Evolutionary conservation across 768 basidiomycete species (phyloP).

Genomic region (Phanerodontia chrysosporium): DNA sequence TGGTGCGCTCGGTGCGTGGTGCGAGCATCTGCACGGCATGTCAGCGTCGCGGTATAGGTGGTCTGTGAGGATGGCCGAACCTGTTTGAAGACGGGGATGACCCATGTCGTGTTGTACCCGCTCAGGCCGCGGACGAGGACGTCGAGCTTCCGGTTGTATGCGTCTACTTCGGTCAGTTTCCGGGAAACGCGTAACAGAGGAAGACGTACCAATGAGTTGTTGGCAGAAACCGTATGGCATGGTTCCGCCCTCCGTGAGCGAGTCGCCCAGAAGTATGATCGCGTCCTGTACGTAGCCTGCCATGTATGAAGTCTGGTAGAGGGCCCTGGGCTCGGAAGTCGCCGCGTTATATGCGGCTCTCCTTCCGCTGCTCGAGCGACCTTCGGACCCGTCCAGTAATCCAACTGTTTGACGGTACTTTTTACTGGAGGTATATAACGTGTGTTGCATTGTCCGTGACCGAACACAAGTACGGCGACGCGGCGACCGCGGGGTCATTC

Average conservation of each 20-base stretch:
- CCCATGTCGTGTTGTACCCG: constrained; percentile 89
- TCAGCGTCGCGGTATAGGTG: neutral
- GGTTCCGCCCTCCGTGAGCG: constrained; percentile 70
- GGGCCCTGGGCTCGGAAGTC: no score
- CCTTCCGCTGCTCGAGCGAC: no score
- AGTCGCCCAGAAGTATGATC: constrained; percentile 79
- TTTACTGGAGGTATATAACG: no score
- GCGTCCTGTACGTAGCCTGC: constrained; percentile 55
- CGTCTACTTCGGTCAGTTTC: constrained; percentile 38
- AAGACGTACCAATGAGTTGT: constrained; percentile 55
- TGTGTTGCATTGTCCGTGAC: no score
- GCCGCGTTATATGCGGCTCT: no score
- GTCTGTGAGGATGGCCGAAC: constrained; percentile 27
- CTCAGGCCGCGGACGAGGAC: constrained; percentile 80
- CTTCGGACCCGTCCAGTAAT: no score
- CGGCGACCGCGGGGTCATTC: no score
- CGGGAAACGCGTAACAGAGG: neutral
- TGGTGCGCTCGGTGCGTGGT: constrained; percentile 34
- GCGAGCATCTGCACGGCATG: constrained; percentile 48
- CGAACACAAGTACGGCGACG: no score
- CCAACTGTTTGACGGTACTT: no score
- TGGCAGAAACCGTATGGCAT: constrained; percentile 59
- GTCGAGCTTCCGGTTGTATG: constrained; percentile 78
- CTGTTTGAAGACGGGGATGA: constrained; percentile 72
- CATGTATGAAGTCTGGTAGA: constrained; percentile 41